A percentile compares a stretch with the other conserved stretches of the same genome.
These are phyloP conservation scores for Neurospora sp. DNA, from an alignment of 2,329 filamentous ascomycete species.

Conservation along the genomic window DNA sequence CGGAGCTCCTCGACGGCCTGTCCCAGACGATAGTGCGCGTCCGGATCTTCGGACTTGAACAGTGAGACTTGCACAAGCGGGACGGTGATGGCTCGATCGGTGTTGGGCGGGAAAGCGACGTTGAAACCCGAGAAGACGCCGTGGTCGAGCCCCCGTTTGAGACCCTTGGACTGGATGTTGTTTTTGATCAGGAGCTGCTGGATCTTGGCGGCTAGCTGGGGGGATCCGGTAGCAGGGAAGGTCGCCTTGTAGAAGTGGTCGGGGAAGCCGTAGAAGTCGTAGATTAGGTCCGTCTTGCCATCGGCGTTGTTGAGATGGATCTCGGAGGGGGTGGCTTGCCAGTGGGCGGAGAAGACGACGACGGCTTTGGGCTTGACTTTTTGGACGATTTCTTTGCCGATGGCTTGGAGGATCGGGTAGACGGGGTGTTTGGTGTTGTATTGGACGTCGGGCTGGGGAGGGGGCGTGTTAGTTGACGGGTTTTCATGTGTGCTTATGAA, in stretches of 20 bases:
- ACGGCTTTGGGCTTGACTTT: constrained; percentile 63
- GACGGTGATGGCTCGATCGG: constrained; percentile 48
- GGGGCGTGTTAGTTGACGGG: constrained; percentile 4
- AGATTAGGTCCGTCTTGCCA: constrained; percentile 52
- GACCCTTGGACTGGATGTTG: constrained; percentile 49
- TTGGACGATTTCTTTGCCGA: constrained; percentile 61
- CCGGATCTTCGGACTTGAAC: constrained; percentile 53
- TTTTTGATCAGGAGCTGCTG: constrained; percentile 43
- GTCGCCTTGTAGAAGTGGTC: constrained; percentile 57
- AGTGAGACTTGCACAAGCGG: constrained; percentile 67
- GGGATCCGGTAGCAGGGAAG: constrained; percentile 55
- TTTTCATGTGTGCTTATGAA: no score
- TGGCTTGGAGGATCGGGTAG: constrained; percentile 51
- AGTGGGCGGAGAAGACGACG: constrained; percentile 70
- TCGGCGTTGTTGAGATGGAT: constrained; percentile 59
- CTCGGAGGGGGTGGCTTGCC: constrained; percentile 49
- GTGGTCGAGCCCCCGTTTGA: constrained; percentile 61
- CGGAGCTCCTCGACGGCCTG: constrained; percentile 56
- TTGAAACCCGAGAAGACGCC: constrained; percentile 65
- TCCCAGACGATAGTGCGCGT: constrained; percentile 58
- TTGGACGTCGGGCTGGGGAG: constrained; percentile 32
- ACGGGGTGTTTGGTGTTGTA: constrained; percentile 55
- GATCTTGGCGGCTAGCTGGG: constrained; percentile 48
- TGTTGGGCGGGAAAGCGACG: constrained; percentile 50
- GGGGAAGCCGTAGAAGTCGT: constrained; percentile 69